phyloP scores from a whole-genome alignment of 2,329 filamentous ascomycete species.

The Alternaria viburni region DNA sequence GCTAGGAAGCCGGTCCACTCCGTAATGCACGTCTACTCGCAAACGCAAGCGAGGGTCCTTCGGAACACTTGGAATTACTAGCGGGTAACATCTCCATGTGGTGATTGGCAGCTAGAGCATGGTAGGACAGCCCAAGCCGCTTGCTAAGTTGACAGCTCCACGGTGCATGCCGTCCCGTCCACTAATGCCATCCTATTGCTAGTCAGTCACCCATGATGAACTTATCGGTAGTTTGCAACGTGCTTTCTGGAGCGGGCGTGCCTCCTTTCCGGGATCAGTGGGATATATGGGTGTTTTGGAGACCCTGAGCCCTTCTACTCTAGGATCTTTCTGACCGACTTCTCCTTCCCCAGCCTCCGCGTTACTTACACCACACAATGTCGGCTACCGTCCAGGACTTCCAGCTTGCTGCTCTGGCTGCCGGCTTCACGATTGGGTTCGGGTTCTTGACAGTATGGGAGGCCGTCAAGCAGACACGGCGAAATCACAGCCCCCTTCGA shows the following conservation, averaged over 20 bases:
- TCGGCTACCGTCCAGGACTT: slow-evolving; percentile 32
- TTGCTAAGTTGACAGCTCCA: not conserved
- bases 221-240: slow-evolving; percentile 3
- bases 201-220: slow-evolving; percentile 3
- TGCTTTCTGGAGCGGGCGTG: not conserved
- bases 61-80: not conserved
- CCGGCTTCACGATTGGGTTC: slow-evolving; percentile 46
- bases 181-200: not conserved
- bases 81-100: not conserved
- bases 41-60: not conserved
- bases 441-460: slow-evolving; percentile 45
- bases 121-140: not conserved
- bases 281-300: slow-evolving; percentile 1
- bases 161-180: slow-evolving; percentile 2
- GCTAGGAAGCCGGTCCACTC: not conserved
- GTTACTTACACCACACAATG: slow-evolving; percentile 14
- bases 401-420: slow-evolving; percentile 40
- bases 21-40: slow-evolving; percentile 3
- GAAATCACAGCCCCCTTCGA: slow-evolving; percentile 41
- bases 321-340: slow-evolving; percentile 1
- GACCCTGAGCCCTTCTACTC: not conserved
- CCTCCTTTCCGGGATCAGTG: slow-evolving; percentile 6
- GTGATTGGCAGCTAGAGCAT: slow-evolving; percentile 2
- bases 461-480: slow-evolving; percentile 44
- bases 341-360: not conserved